A percentile compares a stretch with the other conserved stretches of the same genome.
Conservation (phyloP, 164 flowering plant species). For the Annona cherimola region DNA sequence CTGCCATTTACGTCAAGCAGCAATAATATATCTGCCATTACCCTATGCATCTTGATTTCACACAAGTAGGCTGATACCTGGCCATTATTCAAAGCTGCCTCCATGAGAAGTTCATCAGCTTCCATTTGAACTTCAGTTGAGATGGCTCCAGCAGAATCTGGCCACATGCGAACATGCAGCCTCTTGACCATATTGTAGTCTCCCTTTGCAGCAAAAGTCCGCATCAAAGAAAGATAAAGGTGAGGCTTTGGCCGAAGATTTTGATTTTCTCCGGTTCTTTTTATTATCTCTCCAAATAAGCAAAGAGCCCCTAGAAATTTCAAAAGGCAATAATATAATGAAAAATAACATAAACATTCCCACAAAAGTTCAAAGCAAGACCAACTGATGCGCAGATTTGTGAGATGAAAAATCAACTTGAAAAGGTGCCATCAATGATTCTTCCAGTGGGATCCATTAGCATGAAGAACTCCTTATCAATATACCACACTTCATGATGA, state of each 20-base stretch:
- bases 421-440: background rate
- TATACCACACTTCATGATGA: background rate
- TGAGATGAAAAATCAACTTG: background rate
- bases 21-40: background rate
- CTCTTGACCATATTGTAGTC: constrained; percentile 48
- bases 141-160: constrained; percentile 57
- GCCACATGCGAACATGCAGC: constrained; percentile 51
- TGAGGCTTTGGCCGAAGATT: constrained; percentile 64
- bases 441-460: background rate
- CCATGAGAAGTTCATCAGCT: constrained; percentile 78
- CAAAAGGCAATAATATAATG: background rate
- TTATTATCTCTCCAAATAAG: constrained; percentile 62
- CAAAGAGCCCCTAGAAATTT: constrained; percentile 50
- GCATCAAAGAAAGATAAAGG: constrained; percentile 70
- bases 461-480: background rate
- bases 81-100: constrained; percentile 56
- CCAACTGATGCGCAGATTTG: background rate
- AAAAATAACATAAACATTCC: background rate
- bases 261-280: constrained; percentile 32
- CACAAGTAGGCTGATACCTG: constrained; percentile 40
- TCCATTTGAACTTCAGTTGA: constrained; percentile 43
- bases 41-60: background rate
- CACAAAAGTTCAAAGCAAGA: background rate
- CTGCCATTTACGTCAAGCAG: background rate
- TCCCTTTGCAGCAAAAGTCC: constrained; percentile 52